These are phyloP conservation scores for Candida dajiaensis DNA, from an alignment of 805 yeast species.

Conservation along the genomic window DNA sequence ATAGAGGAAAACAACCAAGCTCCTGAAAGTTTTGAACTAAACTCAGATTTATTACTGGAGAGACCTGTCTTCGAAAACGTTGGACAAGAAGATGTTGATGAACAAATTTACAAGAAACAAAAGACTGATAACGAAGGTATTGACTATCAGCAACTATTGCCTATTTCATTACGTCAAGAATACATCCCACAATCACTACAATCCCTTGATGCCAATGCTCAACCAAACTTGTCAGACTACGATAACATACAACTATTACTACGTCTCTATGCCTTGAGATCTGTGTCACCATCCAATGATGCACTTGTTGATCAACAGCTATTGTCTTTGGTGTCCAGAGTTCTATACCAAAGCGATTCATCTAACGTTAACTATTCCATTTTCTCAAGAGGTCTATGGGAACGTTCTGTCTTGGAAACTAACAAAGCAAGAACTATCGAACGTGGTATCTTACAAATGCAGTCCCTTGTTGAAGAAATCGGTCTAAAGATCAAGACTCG, in stretches of 20 bases:
- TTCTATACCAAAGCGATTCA: conserved; percentile 46
- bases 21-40: conserved; percentile 56
- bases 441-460: conserved; percentile 90
- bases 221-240: conserved; percentile 62
- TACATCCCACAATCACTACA: conserved; percentile 52
- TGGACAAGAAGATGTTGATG: conserved; percentile 41
- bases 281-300: conserved; percentile 66
- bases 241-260: conserved; percentile 74
- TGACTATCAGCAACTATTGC: conserved; percentile 43
- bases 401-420: conserved; percentile 79
- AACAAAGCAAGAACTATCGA: conserved; percentile 81
- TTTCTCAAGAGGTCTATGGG: conserved; percentile 83
- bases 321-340: conserved; percentile 67
- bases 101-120: conserved; percentile 32
- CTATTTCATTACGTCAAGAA: conserved; percentile 56
- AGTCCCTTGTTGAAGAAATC: conserved; percentile 82
- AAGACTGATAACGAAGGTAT: conserved; percentile 33
- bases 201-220: conserved; percentile 71
- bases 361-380: conserved; percentile 61
- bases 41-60: conserved; percentile 76
- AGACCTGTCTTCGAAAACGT: conserved; percentile 63
- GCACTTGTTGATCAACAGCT: conserved; percentile 76
- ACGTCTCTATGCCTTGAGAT: conserved; percentile 55
- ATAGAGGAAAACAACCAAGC: conserved; percentile 30
- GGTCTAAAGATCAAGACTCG: conserved; percentile 60